Percentiles rank a stretch among this genome's conserved stretches.
These are phyloP conservation scores for Paradendryphiella salina DNA, from an alignment of 2,329 filamentous ascomycete genomes.

Conservation along the genomic window DNA sequence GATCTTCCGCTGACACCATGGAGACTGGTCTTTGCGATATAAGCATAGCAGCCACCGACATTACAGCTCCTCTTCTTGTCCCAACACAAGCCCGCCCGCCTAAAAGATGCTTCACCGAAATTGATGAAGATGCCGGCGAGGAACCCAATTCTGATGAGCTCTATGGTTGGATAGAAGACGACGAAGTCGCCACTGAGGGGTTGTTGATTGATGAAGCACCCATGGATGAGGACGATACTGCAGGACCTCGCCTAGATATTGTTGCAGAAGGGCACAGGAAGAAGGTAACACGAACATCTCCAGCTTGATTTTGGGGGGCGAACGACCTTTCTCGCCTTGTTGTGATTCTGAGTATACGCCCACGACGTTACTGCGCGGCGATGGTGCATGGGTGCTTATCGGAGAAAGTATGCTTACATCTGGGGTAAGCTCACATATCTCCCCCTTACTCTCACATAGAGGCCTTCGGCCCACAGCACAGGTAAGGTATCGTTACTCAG, in stretches of 20 bases:
- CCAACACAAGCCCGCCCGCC: slow-evolving; percentile 44
- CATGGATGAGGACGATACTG: slow-evolving; percentile 15
- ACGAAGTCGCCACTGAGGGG: slow-evolving; percentile 52
- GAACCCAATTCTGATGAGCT: slow-evolving; percentile 66
- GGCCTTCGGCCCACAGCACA: slow-evolving; percentile 17
- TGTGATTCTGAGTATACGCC: background rate
- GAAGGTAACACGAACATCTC: slow-evolving; percentile 32
- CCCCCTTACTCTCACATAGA: slow-evolving; percentile 13
- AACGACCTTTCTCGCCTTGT: background rate
- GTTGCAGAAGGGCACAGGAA: slow-evolving; percentile 29
- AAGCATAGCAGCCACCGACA: slow-evolving; percentile 37
- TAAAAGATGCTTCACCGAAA: slow-evolving; percentile 63
- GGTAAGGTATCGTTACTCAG: slow-evolving; percentile 18
- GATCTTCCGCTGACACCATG: slow-evolving; percentile 28
- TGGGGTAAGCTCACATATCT: slow-evolving; percentile 21
- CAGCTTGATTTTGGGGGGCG: slow-evolving; percentile 19
- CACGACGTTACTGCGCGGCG: slow-evolving; percentile 10
- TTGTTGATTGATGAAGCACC: slow-evolving; percentile 41
- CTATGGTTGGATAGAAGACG: slow-evolving; percentile 72
- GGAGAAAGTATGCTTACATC: slow-evolving; percentile 14
- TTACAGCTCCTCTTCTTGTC: slow-evolving; percentile 29
- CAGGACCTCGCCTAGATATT: slow-evolving; percentile 22
- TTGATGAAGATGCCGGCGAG: slow-evolving; percentile 64
- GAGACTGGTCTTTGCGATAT: slow-evolving; percentile 43
- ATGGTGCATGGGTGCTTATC: slow-evolving; percentile 26